Base-by-base conservation (phyloP, 148 eudicot genomes). In the Vaccinium vitisidaea region DNA sequence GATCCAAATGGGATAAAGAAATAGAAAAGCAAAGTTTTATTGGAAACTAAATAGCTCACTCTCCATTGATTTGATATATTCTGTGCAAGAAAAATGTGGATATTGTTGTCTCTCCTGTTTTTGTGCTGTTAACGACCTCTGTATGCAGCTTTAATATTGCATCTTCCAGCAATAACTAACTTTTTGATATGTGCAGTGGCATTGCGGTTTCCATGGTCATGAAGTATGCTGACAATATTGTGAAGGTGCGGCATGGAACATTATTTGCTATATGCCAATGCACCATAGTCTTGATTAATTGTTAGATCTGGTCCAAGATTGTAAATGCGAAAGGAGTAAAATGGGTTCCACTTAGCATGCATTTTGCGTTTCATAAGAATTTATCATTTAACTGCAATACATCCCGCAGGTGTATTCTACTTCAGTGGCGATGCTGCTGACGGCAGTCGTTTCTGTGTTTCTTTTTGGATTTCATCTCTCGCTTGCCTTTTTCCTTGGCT, bases 151-250 rank as follows among this genome's bases (percentile, higher is more conserved):
- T 76, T 43, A 9, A 69, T 10, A 50, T 58, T 39, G 18, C 12
- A 63, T 70, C 65, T 16, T 59, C 82, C 25, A 46, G 83, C 39
- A 50, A 7, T 3, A 43, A 83, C 6, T 67, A 80, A 63, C 77
- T 46, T 74, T 23, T 67, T 39, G 36, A 59, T 83, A 61, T 65
- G 85, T 89, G 87, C 91, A 97, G 99, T 90, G 99, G 99, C 70
- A 92, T 97, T 90, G 98, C 99, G 76, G 99, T 97, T 56, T 97
- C 99, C 16, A 97, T 97, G 99, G 99, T 97, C 81, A 97, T 97
- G 99, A 97, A 97, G 89, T 97, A 92, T 78, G 99, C 99, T 80
- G 99, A 97, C 92, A 97, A 97, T 82, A 97, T 97, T 85, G 99
- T 97, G 84, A 97, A 97, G 99, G 99, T 97, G 89, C 80, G 81